Percentiles rank a stretch among this genome's conserved stretches.
phyloP scores from a whole-genome alignment of 495 filamentous ascomycete species.

The Extremus antarcticus region DNA sequence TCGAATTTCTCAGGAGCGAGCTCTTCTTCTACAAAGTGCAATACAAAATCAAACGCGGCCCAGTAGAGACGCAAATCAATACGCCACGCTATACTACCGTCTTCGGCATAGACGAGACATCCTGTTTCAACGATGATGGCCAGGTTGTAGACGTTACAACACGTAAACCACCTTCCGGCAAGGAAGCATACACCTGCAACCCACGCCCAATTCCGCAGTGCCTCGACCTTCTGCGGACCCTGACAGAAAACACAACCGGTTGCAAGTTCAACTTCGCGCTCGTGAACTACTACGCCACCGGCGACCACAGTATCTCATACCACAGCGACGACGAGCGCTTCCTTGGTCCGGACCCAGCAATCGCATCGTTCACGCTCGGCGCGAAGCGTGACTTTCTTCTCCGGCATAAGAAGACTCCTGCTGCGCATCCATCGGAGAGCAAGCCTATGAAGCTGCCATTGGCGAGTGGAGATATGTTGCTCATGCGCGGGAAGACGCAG shows the following conservation, averaged over 20 bases:
- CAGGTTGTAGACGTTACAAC: constrained; percentile 39
- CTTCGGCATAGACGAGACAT: constrained; percentile 55
- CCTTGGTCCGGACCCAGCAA: constrained; percentile 53
- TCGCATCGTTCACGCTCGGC: constrained; percentile 60
- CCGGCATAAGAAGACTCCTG: constrained; percentile 50
- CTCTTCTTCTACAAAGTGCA: constrained; percentile 64
- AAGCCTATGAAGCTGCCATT: constrained; percentile 50
- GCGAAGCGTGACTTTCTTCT: constrained; percentile 56
- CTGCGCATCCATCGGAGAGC: constrained; percentile 17
- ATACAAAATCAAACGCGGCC: constrained; percentile 53
- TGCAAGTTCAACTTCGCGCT: constrained; percentile 60
- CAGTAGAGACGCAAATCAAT: constrained; percentile 45
- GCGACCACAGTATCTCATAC: constrained; percentile 60
- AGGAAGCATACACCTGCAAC: constrained; percentile 41
- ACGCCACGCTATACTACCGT: constrained; percentile 64
- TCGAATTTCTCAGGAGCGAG: constrained; percentile 50
- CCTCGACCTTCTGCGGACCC: constrained; percentile 43
- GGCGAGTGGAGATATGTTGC: constrained; percentile 55
- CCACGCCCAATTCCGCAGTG: constrained; percentile 60
- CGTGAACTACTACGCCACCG: constrained; percentile 66
- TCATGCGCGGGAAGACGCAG: constrained; percentile 62
- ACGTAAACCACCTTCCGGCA: constrained; percentile 29
- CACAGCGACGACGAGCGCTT: constrained; percentile 70
- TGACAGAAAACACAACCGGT: constrained; percentile 49
- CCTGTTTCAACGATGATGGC: constrained; percentile 29